Base-by-base conservation (phyloP, 495 filamentous ascomycete genomes). In the Podospora tetraspora region DNA sequence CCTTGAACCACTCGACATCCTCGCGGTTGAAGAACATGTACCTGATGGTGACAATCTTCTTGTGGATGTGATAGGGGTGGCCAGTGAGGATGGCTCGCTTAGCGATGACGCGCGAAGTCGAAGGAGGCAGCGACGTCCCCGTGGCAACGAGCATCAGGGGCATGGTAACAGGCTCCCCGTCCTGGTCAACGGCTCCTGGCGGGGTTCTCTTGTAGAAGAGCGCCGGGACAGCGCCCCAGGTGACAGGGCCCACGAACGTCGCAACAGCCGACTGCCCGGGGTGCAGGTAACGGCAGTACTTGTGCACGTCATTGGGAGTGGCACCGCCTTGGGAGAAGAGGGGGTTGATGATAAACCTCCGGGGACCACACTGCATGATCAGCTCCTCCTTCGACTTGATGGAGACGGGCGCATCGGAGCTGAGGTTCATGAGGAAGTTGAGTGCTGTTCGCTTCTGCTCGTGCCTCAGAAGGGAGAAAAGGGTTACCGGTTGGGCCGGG, bases 11-110 rank as follows among this genome's bases (percentile, higher is more conserved):
- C 70, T 88, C 84, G 58, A 99, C 90, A 75, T 99, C 96, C 78
- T 96, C 92, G 19, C 86, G 78, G 79, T 97, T 96, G 86, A 99
- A 99, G 84, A 99, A 99, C 95, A 99, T 98, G 85, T 98, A 98
- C 25, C 95, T 89, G 24, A 99, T 88, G 1, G 96, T 98, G 65
- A 98, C 96, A 25, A 98, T 81, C 78, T 91, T 92, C 82, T 94
- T 95, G 86, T 99, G 94, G 73, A 99, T 98, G 83, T 99, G 97
- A 82, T 91, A 97, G 0, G 96, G 94, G 77, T 98, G 95, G 56
- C 95, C 95, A 0, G 95, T 97, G 65, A 99, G 84, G 68, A 98
- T 93, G 70, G 95, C 89, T 64, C 95, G 90, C 80, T 99, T 99
- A 69, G 94, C 93, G 64, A 98, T 87, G 21, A 98, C 89, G 57